These are phyloP conservation scores for Theileria annulata DNA, from an alignment of 169 alveolate genomes.

Conservation along the genomic window DNA sequence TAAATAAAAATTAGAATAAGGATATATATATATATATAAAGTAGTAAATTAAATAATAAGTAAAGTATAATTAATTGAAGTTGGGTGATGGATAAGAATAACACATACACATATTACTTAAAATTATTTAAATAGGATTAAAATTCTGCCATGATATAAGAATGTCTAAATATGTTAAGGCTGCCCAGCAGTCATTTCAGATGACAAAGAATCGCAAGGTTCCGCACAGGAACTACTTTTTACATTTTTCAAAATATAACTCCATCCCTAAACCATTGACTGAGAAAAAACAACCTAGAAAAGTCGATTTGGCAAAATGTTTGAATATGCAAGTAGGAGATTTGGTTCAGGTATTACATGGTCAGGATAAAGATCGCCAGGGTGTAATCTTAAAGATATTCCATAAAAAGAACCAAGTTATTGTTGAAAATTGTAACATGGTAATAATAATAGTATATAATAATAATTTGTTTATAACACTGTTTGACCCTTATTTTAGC, in stretches of 20 bases:
- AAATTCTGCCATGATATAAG: not conserved
- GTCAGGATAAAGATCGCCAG: conserved; percentile 81
- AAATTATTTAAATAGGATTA: not conserved
- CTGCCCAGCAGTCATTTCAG: conserved; percentile 74
- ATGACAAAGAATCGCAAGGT: conserved; percentile 71
- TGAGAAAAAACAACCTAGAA: conserved; percentile 75
- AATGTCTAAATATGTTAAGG: conserved; percentile 81
- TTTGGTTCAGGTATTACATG: conserved; percentile 85
- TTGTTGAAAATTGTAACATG: conserved; percentile 88
- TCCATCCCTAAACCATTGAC: conserved; percentile 78
- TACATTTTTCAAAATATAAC: conserved; percentile 78
- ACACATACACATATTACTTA: not conserved
- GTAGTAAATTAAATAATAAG: conserved; percentile 1
- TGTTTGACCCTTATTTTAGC: conserved; percentile 28
- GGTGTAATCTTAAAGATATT: conserved; percentile 83
- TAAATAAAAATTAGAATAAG: not conserved
- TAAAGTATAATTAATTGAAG: not conserved
- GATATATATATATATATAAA: not conserved
- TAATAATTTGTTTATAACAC: not conserved
- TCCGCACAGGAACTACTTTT: conserved; percentile 70
- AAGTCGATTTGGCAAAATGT: conserved; percentile 76
- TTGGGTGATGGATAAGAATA: not conserved
- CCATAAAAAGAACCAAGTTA: conserved; percentile 78
- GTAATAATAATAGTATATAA: conserved; percentile 18
- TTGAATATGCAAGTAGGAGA: conserved; percentile 82